These are phyloP conservation scores for Colletotrichum higginsianum DNA, from an alignment of 2,329 filamentous ascomycete genomes.

Conservation along the genomic window DNA sequence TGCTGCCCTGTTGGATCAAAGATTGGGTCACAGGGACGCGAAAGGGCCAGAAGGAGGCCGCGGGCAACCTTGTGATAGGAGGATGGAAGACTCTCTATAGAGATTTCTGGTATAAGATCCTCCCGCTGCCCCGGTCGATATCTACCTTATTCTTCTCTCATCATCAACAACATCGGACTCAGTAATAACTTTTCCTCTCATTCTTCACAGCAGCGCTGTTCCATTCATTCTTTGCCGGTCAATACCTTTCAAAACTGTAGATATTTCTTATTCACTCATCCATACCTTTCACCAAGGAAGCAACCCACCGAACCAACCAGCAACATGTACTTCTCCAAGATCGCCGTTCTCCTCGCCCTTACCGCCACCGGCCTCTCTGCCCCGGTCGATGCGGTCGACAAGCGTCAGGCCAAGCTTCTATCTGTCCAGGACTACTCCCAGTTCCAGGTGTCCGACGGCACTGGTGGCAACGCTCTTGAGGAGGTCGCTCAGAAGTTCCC, in stretches of 20 bases:
- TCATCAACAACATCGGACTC: slow-evolving; percentile 32
- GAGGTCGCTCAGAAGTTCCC: slow-evolving; percentile 70
- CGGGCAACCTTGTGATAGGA: slow-evolving; percentile 1
- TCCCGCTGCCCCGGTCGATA: slow-evolving; percentile 24
- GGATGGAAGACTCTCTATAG: slow-evolving; percentile 17
- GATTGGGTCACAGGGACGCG: background rate
- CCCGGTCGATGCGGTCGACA: slow-evolving; percentile 42
- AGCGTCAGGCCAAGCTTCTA: slow-evolving; percentile 44
- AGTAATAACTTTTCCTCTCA: slow-evolving; percentile 18
- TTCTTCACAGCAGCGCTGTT: slow-evolving; percentile 38
- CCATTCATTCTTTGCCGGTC: slow-evolving; percentile 27
- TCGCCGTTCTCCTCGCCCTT: slow-evolving; percentile 54
- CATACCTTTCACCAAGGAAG: slow-evolving; percentile 20
- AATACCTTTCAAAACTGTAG: slow-evolving; percentile 24
- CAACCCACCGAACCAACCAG: slow-evolving; percentile 22
- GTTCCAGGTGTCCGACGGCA: slow-evolving; percentile 65
- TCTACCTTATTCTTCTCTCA: background rate
- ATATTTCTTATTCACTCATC: slow-evolving; percentile 21
- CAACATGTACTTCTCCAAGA: slow-evolving; percentile 57
- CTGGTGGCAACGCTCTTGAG: slow-evolving; percentile 66
- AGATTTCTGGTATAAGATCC: slow-evolving; percentile 37
- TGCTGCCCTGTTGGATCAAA: slow-evolving; percentile 19
- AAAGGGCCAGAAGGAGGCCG: slow-evolving; percentile 15
- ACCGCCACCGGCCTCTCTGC: slow-evolving; percentile 53
- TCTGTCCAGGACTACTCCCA: slow-evolving; percentile 39